Evolutionary conservation across 768 basidiomycete species (phyloP), one percentile per base, ranked within the genome.

Genomic region (Chalciporus pseudorubinellus): DNA sequence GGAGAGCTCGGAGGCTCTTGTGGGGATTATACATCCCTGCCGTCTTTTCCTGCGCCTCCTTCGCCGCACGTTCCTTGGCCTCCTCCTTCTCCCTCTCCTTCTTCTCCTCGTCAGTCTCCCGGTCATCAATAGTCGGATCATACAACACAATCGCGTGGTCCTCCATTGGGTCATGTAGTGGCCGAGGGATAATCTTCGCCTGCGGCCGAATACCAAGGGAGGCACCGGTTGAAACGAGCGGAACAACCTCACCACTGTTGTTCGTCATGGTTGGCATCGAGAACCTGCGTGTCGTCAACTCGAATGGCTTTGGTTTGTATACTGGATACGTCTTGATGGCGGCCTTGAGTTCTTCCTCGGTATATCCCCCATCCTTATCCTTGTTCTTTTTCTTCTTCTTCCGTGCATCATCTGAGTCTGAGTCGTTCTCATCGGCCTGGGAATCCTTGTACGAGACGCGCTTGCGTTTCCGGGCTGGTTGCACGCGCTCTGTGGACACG

Each of bases 141-240:
- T 92, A 99, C 13, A 98, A 72, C 3, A 99, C 95, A 53, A 99
- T 97, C 1, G 95, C 94, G 69, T 98, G 95, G 60, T 98, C 94
- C 44, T 89, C 84, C 90, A 99, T 95, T 1, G 95, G 97, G 66
- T 99, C 93, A 61, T 95, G 88, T n/a, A 98, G 74, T 6, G 97
- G 97, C 19, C 95, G 79, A 16, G 97, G 97, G 44, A 89, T 80
- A 52, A 97, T 71, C 59, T 82, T 88, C 0, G 86, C 77, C 50
- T 82, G 85, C 0, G 91, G 87, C 12, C 94, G 83, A 48, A 90
- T 85, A 22, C 97, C 97, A 5, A 99, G 82, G 11, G 93, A 84
- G 3, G 78, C 76, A 59, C 89, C 83, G 0, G 89, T 82, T 5
- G 81, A 72, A 4, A 78, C 56, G 10, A 82, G 76, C 2, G 72